Evolutionary conservation across 192 early-diverging fungal genomes (phyloP).

Genomic region (Cladochytrium replicatum): DNA sequence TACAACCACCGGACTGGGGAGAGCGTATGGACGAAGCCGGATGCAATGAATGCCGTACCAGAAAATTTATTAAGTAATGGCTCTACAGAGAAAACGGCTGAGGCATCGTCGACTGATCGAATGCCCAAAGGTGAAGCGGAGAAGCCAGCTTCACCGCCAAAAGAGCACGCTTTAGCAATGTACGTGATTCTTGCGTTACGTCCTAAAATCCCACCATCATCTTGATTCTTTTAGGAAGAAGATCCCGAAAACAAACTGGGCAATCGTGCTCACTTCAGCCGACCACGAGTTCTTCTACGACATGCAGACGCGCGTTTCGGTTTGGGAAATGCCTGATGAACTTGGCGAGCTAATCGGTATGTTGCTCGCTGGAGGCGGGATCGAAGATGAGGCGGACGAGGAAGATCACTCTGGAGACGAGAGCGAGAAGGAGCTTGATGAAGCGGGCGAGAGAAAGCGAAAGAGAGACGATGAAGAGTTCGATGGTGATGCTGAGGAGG

Average conservation of each 20-base stretch:
- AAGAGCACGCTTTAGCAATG: too few species aligned
- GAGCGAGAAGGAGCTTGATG: slow-evolving; percentile 17
- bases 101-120: too few species aligned
- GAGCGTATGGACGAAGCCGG: too few species aligned
- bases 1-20: too few species aligned
- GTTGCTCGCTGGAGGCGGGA: slow-evolving; percentile 40
- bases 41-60: too few species aligned
- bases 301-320: slow-evolving; percentile 50
- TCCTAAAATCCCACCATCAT: too few species aligned
- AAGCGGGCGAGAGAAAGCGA: slow-evolving; percentile 16
- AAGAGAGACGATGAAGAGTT: slow-evolving; percentile 14
- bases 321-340: slow-evolving; percentile 59
- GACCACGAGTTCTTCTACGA: slow-evolving; percentile 74
- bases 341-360: slow-evolving; percentile 37
- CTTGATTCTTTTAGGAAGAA: too few species aligned
- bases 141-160: too few species aligned
- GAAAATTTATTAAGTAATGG: too few species aligned
- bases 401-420: slow-evolving; percentile 16
- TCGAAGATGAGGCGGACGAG: slow-evolving; percentile 23
- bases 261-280: slow-evolving; percentile 55
- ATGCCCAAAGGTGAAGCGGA: too few species aligned
- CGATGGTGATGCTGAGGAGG: not conserved
- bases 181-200: too few species aligned
- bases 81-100: too few species aligned
- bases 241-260: slow-evolving; percentile 62